Conservation (phyloP, 495 filamentous ascomycete genomes). For the Elasticomyces elasticus region DNA sequence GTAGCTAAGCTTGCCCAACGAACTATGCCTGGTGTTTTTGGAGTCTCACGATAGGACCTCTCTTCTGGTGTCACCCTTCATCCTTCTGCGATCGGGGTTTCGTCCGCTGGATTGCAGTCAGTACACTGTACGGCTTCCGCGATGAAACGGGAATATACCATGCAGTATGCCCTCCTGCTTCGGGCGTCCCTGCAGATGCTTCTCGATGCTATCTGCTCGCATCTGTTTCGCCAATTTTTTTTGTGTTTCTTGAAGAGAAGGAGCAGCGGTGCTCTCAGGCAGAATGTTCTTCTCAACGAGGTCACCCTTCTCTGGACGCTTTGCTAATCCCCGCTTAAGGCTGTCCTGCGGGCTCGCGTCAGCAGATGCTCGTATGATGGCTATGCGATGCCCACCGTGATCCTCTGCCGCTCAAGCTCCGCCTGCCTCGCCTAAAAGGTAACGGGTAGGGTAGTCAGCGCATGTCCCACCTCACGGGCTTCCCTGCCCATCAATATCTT, state of each 20-base stretch:
- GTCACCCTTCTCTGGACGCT: constrained; percentile 53
- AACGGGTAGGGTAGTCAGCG: no score
- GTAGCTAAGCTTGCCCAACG: neutral
- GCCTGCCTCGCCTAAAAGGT: constrained; percentile 43
- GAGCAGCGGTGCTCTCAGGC: constrained; percentile 62
- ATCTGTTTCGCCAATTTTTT: constrained; percentile 75
- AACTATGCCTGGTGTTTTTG: neutral
- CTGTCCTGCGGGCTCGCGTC: constrained; percentile 29
- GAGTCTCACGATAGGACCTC: neutral
- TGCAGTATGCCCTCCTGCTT: constrained; percentile 60
- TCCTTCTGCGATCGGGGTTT: neutral
- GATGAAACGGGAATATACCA: neutral
- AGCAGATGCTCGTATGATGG: neutral
- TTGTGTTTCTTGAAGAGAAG: constrained; percentile 64
- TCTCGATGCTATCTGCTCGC: constrained; percentile 72
- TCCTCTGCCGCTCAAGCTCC: constrained; percentile 56
- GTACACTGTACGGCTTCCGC: neutral
- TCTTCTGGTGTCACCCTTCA: neutral
- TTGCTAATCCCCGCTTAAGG: constrained; percentile 50
- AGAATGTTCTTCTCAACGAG: constrained; percentile 80
- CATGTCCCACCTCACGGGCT: no score
- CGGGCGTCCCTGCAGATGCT: constrained; percentile 67
- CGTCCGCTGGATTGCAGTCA: constrained; percentile 7
- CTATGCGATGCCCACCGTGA: constrained; percentile 29
- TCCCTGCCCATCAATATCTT: no score